These are phyloP conservation scores for Boletus huronensis DNA, from an alignment of 768 basidiomycete genomes.

Conservation along the genomic window DNA sequence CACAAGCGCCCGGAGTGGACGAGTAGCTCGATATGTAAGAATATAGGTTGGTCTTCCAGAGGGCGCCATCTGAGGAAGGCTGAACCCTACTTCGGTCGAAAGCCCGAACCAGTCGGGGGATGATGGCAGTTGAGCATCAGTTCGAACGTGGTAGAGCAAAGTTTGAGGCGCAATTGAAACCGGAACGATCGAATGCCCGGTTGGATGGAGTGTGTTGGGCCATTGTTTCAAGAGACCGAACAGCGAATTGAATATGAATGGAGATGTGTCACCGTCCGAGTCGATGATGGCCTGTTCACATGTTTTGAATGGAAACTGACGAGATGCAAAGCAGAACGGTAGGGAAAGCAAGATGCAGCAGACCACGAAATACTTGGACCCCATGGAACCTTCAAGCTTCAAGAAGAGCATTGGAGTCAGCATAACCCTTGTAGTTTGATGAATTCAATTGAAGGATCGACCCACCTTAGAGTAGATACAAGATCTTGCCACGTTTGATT, in stretches of 20 bases:
- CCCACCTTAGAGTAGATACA: too few species aligned
- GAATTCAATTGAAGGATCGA: too few species aligned
- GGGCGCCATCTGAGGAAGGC: constrained; percentile 2
- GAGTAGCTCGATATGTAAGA: constrained; percentile 2
- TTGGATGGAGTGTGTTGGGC: constrained; percentile 5
- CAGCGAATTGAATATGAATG: constrained; percentile 4
- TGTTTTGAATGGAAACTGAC: background rate
- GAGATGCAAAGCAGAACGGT: background rate
- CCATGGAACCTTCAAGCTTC: background rate
- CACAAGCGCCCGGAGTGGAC: background rate
- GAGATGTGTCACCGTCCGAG: background rate
- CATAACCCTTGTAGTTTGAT: too few species aligned
- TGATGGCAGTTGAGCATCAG: background rate
- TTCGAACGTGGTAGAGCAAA: constrained; percentile 1
- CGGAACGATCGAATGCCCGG: constrained; percentile 1
- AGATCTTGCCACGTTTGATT: too few species aligned
- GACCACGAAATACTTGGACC: background rate
- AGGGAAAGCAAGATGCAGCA: background rate
- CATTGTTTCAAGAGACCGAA: constrained; percentile 7
- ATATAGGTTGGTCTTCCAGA: background rate
- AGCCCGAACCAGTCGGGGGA: constrained; percentile 5
- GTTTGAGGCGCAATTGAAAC: constrained; percentile 1
- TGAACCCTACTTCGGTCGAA: constrained; percentile 5
- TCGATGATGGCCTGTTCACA: background rate
- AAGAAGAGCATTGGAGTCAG: background rate